Conservation (phyloP, 352 stramenopile species). For the Phytophthora nicotianae region DNA sequence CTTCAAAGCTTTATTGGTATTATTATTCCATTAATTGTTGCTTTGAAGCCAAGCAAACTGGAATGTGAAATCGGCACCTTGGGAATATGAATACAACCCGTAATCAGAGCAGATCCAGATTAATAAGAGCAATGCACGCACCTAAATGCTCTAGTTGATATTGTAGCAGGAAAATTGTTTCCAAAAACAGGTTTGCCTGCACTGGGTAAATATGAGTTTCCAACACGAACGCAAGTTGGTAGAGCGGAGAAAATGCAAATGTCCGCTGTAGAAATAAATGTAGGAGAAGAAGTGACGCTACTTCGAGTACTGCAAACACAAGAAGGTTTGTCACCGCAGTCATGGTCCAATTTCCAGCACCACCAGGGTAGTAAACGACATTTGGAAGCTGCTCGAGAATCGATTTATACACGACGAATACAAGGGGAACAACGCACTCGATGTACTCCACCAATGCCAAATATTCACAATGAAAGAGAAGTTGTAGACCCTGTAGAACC, state of each 20-base stretch:
- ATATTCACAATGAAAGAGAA: constrained; percentile 45
- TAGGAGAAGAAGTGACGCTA: constrained; percentile 34
- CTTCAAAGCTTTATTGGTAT: background rate
- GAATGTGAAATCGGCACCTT: constrained; percentile 41
- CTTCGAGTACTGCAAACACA: constrained; percentile 33
- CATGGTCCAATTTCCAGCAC: constrained; percentile 12
- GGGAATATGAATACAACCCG: background rate
- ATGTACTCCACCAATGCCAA: constrained; percentile 45
- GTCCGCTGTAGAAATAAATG: constrained; percentile 28
- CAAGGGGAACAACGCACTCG: constrained; percentile 41
- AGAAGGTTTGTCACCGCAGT: constrained; percentile 4
- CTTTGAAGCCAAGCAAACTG: constrained; percentile 30
- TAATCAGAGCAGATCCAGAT: background rate
- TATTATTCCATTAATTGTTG: background rate
- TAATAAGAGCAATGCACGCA: background rate
- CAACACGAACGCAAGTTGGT: constrained; percentile 45
- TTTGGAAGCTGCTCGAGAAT: constrained; percentile 45
- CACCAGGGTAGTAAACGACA: constrained; percentile 35
- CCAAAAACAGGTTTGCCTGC: constrained; percentile 18
- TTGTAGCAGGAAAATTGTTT: constrained; percentile 17
- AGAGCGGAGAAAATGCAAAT: constrained; percentile 31
- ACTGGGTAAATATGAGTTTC: constrained; percentile 28
- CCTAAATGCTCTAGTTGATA: constrained; percentile 30
- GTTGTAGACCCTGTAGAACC: constrained; percentile 29
- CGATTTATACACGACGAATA: constrained; percentile 41